A percentile compares a stretch with the other conserved stretches of the same genome.
phyloP scores from a whole-genome alignment of 2,329 filamentous ascomycete genomes.

The Xylariaceae sp. region DNA sequence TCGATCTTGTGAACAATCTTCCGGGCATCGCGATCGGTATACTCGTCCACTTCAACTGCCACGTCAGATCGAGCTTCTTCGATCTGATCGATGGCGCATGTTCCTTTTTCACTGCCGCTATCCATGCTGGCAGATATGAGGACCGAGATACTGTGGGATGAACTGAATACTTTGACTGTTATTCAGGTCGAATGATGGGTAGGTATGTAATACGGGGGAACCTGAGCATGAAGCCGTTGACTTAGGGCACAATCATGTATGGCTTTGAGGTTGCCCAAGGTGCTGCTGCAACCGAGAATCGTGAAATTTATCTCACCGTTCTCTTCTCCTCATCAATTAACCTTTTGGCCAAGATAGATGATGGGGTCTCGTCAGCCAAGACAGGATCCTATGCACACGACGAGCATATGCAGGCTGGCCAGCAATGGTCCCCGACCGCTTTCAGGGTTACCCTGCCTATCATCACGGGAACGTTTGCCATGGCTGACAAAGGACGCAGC shows the following conservation, averaged over 20 bases:
- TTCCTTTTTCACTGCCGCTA: conserved; percentile 24
- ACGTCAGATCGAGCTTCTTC: conserved; percentile 16
- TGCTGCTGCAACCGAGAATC: no score
- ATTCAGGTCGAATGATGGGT: no score
- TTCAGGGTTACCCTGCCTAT: background rate
- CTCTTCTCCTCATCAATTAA: background rate
- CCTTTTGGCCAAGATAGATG: background rate
- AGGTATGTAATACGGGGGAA: no score
- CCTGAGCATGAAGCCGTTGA: no score
- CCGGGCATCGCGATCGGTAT: conserved; percentile 57
- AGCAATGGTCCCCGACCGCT: background rate
- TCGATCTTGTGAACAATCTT: conserved; percentile 67
- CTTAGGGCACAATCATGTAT: no score
- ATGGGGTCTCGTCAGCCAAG: background rate
- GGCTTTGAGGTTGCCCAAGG: no score
- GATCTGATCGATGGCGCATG: conserved; percentile 21
- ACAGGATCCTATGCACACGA: background rate
- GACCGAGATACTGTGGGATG: no score
- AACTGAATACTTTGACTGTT: no score
- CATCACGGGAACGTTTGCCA: background rate
- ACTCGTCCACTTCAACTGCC: conserved; percentile 37
- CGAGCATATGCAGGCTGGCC: background rate
- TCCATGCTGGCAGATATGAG: background rate
- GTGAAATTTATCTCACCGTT: no score
- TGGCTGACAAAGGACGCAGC: no score